Evolutionary conservation across 441 rosid species (phyloP), one percentile per base, ranked within the genome.

Genomic region (Adansonia grandidieri): DNA sequence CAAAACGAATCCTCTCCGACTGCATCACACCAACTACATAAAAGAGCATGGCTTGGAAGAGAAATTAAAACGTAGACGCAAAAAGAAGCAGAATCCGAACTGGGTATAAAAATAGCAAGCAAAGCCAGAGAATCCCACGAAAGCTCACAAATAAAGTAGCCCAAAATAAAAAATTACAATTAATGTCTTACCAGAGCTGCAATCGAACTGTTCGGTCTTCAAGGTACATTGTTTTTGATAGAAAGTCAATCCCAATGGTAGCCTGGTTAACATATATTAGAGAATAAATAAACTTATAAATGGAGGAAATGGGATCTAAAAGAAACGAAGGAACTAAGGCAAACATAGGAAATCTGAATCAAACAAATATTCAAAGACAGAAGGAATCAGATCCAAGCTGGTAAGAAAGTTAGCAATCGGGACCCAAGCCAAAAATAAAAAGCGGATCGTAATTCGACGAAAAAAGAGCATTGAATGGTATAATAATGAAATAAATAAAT

Each of bases 211-310:
- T 93, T 81, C 97, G 89, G 86, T 93, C 97, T 87, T 92, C 97
- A 72, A 93, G 95, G 85, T 94, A 94, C 97, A 94, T 94, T 14
- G 94, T 92, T 88, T 94, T 92, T 0, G 97, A 94, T 37, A 94
- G 83, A 80, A 94, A 94, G 87, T 94, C 98, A 65, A 94, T 94
- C 68, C 98, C 98, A 28, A 94, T 94, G 32, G 96, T 94, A 14
- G 98, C 98, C 97, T 94, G 85, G 56, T 85, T 6, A 82, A 57
- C 47, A 78, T 71, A 69, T 40, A 69, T 22, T 40, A 80, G 50
- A 66, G 42, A 69, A 28, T 48, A 9, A 74, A 69, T 80, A 10
- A 77, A 65, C 63, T 61, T 71, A 75, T 0, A 42, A 4, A 2
- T n/a, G 53, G 53, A 50, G 53, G 53, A 1, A 53, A 56, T 37